Evolutionary conservation across 2,329 filamentous ascomycete genomes (phyloP).

Genomic region (Neodidymelliopsis sp.): DNA sequence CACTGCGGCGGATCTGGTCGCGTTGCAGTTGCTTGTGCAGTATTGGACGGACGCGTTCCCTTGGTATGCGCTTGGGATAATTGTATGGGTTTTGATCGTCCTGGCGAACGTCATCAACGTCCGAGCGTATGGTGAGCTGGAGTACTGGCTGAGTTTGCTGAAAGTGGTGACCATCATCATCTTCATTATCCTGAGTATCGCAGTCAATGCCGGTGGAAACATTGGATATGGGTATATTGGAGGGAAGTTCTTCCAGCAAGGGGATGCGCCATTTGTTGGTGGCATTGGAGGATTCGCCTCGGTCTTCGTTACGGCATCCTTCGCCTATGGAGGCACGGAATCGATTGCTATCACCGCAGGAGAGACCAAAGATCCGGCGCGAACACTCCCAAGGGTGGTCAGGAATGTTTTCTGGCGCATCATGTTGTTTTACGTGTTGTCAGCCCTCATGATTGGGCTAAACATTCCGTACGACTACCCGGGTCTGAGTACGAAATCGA

Average conservation of each 20-base stretch:
- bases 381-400: conserved; percentile 83
- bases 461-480: conserved; percentile 51
- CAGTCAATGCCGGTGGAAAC: conserved; percentile 38
- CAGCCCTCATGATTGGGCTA: conserved; percentile 52
- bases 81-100: conserved; percentile 44
- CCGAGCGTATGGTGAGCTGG: conserved; percentile 46
- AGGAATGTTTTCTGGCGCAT: conserved; percentile 82
- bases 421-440: conserved; percentile 52
- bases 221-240: conserved; percentile 51
- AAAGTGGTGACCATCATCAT: conserved; percentile 46
- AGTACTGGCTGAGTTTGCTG: conserved; percentile 46
- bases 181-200: conserved; percentile 45
- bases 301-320: conserved; percentile 78
- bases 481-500: conserved; percentile 45
- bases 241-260: conserved; percentile 72
- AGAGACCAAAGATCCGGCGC: conserved; percentile 79
- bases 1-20: conserved; percentile 46
- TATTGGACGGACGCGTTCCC: conserved; percentile 49
- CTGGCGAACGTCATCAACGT: conserved; percentile 49
- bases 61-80: conserved; percentile 40
- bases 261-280: conserved; percentile 59
- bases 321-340: conserved; percentile 77
- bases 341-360: conserved; percentile 79
- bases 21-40: conserved; percentile 42
- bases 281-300: conserved; percentile 64